Evolutionary conservation across 495 filamentous ascomycete genomes (phyloP).

Genomic region (Bacidia gigantensis): DNA sequence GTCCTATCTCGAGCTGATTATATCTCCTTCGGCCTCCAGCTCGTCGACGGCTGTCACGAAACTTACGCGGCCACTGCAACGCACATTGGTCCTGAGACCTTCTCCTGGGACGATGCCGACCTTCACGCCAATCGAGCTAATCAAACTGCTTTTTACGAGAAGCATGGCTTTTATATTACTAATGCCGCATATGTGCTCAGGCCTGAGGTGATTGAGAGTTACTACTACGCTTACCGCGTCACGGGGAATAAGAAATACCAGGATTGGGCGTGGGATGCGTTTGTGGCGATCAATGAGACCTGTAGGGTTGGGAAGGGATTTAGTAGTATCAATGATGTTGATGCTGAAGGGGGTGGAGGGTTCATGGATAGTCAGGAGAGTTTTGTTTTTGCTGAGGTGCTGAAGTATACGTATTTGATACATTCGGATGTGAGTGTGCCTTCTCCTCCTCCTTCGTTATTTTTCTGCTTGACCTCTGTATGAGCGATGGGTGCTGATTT

Average conservation of each 20-base stretch:
- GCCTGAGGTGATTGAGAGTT: constrained; percentile 76
- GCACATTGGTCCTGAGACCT: constrained; percentile 66
- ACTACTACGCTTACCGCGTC: constrained; percentile 75
- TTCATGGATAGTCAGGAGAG: constrained; percentile 67
- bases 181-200: constrained; percentile 50
- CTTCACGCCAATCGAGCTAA: constrained; percentile 25
- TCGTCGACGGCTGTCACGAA: constrained; percentile 60
- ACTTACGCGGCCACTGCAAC: constrained; percentile 59
- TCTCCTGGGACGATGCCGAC: constrained; percentile 47
- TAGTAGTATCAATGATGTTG: constrained; percentile 52
- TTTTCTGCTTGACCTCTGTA: not conserved
- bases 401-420: constrained; percentile 75
- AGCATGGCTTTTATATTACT: constrained; percentile 63
- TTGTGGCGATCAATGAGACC: constrained; percentile 52
- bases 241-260: constrained; percentile 52
- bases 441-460: not conserved
- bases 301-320: constrained; percentile 54
- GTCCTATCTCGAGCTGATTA: constrained; percentile 50
- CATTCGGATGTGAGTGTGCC: constrained; percentile 28
- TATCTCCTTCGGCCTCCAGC: constrained; percentile 57
- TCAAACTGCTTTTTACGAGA: constrained; percentile 44
- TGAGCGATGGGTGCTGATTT: not conserved
- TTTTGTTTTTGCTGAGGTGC: constrained; percentile 80
- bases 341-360: constrained; percentile 42
- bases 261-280: constrained; percentile 79